These are phyloP conservation scores for Hypoxylon sp. DNA, from an alignment of 2,329 filamentous ascomycete genomes.

Conservation along the genomic window DNA sequence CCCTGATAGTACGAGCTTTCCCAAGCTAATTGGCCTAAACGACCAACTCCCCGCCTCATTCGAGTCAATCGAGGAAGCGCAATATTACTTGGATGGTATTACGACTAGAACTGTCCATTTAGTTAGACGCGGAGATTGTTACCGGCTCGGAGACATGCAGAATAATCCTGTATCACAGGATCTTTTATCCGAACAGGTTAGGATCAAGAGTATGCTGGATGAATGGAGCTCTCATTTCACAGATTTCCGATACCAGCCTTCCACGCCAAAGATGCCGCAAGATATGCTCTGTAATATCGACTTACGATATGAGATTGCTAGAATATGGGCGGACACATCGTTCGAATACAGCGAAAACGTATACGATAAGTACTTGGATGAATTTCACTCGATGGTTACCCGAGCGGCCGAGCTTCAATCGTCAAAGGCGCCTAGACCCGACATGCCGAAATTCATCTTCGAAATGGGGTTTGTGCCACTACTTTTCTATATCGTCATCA, in stretches of 20 bases:
- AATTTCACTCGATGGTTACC: constrained; percentile 54
- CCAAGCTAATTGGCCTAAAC: constrained; percentile 47
- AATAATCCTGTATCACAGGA: constrained; percentile 37
- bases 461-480: constrained; percentile 59
- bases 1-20: constrained; percentile 45
- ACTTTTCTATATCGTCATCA: constrained; percentile 58
- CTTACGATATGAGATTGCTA: constrained; percentile 54
- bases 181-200: constrained; percentile 47
- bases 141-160: constrained; percentile 45
- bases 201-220: constrained; percentile 47
- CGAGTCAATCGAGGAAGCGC: constrained; percentile 49
- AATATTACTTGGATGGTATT: constrained; percentile 53
- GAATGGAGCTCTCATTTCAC: constrained; percentile 53
- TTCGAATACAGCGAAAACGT: constrained; percentile 54
- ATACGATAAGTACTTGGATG: constrained; percentile 54
- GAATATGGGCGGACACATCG: constrained; percentile 55
- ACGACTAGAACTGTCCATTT: constrained; percentile 53
- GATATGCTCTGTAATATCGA: constrained; percentile 47
- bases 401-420: constrained; percentile 46
- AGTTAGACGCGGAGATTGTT: constrained; percentile 51
- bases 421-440: constrained; percentile 4
- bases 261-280: constrained; percentile 2
- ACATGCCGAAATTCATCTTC: constrained; percentile 57
- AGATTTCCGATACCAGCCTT: constrained; percentile 26
- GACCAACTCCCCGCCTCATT: constrained; percentile 46